phyloP scores from a whole-genome alignment of 306 rosid genomes.

The Abrus precatorius region DNA sequence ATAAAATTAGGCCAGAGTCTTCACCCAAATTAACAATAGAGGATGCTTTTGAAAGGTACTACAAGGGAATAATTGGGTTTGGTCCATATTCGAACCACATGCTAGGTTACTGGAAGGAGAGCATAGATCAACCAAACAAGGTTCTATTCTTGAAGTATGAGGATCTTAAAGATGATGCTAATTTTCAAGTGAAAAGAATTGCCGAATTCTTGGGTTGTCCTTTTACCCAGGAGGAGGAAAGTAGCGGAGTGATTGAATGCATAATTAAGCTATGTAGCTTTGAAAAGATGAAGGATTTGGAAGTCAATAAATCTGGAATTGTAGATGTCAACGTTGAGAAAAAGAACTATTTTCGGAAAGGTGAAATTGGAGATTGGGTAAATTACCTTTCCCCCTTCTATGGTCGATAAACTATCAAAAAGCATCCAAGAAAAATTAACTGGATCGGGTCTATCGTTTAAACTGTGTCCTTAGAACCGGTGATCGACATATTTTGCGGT shows the following conservation, averaged over 20 bases:
- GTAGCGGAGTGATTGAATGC: slow-evolving; percentile 50
- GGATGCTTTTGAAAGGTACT: slow-evolving; percentile 61
- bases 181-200: slow-evolving; percentile 45
- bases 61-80: slow-evolving; percentile 54
- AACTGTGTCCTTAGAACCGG: background rate
- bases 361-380: slow-evolving; percentile 67
- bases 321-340: slow-evolving; percentile 52
- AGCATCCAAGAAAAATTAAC: slow-evolving; percentile 53
- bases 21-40: slow-evolving; percentile 39
- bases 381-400: slow-evolving; percentile 61
- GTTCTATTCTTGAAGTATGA: slow-evolving; percentile 64
- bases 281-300: slow-evolving; percentile 59
- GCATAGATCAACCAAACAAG: slow-evolving; percentile 46
- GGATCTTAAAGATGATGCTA: slow-evolving; percentile 57
- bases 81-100: slow-evolving; percentile 65
- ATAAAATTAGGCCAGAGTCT: slow-evolving; percentile 10
- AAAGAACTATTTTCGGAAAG: slow-evolving; percentile 61
- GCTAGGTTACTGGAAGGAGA: slow-evolving; percentile 64
- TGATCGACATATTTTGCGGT: too few relatives aligned
- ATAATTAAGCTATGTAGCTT: slow-evolving; percentile 61
- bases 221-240: too few relatives aligned
- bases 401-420: slow-evolving; percentile 59
- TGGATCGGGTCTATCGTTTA: slow-evolving; percentile 50
- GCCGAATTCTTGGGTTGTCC: slow-evolving; percentile 50
- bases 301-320: slow-evolving; percentile 54